These are phyloP conservation scores for Fraxinus americana DNA, from an alignment of 257 asterid genomes.

Conservation along the genomic window DNA sequence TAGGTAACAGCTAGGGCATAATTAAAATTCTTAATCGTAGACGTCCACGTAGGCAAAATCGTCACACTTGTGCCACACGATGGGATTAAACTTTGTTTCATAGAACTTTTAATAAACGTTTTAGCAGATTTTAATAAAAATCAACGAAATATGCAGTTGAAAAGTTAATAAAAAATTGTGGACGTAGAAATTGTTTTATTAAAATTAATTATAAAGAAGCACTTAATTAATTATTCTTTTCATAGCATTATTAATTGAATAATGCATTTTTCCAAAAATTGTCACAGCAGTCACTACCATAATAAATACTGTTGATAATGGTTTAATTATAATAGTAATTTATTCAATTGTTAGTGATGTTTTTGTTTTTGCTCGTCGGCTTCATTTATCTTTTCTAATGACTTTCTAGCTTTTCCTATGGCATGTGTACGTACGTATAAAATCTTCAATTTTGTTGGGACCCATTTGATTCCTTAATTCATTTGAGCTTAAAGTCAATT, in stretches of 20 bases:
- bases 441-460: neutral
- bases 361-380: constrained; percentile 32
- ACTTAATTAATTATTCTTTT: neutral
- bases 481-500: neutral
- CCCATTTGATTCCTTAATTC: neutral
- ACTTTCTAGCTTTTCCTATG: neutral
- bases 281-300: constrained; percentile 26
- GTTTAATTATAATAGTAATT: neutral
- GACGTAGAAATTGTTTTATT: no score
- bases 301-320: constrained; percentile 28
- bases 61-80: constrained; percentile 5
- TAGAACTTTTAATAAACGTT: no score
- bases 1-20: constrained; percentile 4
- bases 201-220: no score
- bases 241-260: neutral
- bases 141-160: no score
- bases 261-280: constrained; percentile 15
- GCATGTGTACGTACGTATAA: neutral
- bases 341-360: constrained; percentile 31
- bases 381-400: neutral
- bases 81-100: neutral
- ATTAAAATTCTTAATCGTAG: constrained; percentile 14
- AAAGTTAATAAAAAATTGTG: no score
- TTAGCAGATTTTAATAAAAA: no score
- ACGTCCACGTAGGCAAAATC: neutral